Conservation (phyloP, 225 moss, liverwort and hornwort species). For the Antitrichia curtipendula region DNA sequence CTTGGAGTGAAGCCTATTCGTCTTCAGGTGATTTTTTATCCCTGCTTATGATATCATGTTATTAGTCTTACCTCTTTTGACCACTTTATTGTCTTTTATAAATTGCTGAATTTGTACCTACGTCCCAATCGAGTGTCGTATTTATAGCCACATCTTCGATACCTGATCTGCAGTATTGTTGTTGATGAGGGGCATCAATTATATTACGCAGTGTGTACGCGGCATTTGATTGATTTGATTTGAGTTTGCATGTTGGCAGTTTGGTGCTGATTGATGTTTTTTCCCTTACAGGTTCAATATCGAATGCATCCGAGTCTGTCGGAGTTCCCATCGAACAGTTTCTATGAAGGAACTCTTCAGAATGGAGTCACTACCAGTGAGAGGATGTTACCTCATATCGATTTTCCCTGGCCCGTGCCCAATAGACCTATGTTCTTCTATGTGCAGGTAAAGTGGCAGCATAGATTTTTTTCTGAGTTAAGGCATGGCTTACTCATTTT, state of each 20-base stretch:
- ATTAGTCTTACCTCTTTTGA: neutral
- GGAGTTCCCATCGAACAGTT: constrained; percentile 95
- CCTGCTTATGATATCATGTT: neutral
- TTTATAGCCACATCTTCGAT: neutral
- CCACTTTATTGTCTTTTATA: too few relatives aligned
- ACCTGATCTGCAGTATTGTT: neutral
- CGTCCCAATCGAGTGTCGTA: neutral
- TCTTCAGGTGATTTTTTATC: constrained; percentile 50
- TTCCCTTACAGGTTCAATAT: constrained; percentile 73
- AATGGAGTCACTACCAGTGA: constrained; percentile 87
- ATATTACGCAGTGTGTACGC: neutral
- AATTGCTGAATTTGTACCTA: neutral
- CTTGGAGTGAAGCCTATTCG: constrained; percentile 97
- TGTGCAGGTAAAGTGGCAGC: constrained; percentile 56
- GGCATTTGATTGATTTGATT: neutral
- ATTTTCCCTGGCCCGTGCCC: constrained; percentile 99
- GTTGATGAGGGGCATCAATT: neutral
- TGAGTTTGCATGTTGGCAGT: neutral
- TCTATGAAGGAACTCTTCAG: constrained; percentile 96
- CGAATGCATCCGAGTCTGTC: constrained; percentile 98
- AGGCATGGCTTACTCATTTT: neutral
- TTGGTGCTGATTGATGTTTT: neutral
- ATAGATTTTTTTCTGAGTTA: neutral
- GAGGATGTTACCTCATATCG: constrained; percentile 67
- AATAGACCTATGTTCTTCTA: constrained; percentile 98